Evolutionary conservation across 805 yeast genomes (phyloP).

Genomic region (Saccharomycopsis oosterbeekiorum): DNA sequence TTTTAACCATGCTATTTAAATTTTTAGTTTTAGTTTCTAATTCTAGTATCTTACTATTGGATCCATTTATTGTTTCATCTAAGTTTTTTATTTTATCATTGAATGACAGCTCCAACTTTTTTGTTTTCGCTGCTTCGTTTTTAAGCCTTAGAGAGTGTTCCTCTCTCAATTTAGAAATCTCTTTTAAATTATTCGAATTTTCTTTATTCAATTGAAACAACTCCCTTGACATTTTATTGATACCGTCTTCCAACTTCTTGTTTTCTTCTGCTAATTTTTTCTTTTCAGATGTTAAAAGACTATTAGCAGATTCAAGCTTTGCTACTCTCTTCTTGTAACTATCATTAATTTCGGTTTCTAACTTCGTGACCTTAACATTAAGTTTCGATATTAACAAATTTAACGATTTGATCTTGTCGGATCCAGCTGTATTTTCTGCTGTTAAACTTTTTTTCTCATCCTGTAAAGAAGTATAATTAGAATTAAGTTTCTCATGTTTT

Average conservation of each 20-base stretch:
- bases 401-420: slow-evolving; percentile 5
- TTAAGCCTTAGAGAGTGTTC: slow-evolving; percentile 27
- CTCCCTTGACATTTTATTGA: slow-evolving; percentile 84
- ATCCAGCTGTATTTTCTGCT: not conserved
- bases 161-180: slow-evolving; percentile 34
- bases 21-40: slow-evolving; percentile 17
- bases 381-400: slow-evolving; percentile 8
- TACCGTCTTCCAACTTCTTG: slow-evolving; percentile 70
- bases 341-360: slow-evolving; percentile 14
- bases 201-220: slow-evolving; percentile 54
- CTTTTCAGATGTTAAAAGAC: slow-evolving; percentile 22
- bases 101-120: slow-evolving; percentile 18
- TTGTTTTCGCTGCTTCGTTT: slow-evolving; percentile 28
- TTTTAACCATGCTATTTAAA: slow-evolving; percentile 19
- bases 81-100: slow-evolving; percentile 18
- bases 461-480: slow-evolving; percentile 14
- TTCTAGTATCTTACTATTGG: slow-evolving; percentile 14
- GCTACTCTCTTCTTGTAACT: slow-evolving; percentile 5
- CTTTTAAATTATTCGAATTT: slow-evolving; percentile 40
- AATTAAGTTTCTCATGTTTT: slow-evolving; percentile 24
- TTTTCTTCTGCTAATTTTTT: slow-evolving; percentile 30
- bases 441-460: slow-evolving; percentile 8
- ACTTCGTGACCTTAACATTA: slow-evolving; percentile 10
- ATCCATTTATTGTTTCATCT: not conserved
- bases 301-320: slow-evolving; percentile 20